These are phyloP conservation scores for Rhizophora apiculata DNA, from an alignment of 345 rosid genomes.

Conservation along the genomic window DNA sequence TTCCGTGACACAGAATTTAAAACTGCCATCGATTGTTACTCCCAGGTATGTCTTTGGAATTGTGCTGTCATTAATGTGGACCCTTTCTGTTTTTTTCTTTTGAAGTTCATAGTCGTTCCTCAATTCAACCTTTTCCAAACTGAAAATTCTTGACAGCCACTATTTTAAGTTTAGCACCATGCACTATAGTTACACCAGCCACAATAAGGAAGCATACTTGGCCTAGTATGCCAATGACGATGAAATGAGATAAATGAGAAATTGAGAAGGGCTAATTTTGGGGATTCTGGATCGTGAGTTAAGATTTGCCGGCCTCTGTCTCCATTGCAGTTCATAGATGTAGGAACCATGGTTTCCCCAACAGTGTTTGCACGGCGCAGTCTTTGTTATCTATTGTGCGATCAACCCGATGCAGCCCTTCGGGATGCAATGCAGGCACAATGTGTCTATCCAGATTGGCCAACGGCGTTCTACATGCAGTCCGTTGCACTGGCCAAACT, in stretches of 20 bases:
- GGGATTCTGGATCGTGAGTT: neutral
- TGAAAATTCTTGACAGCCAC: too few species aligned
- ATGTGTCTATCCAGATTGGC: constrained; percentile 81
- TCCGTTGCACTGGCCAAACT: constrained; percentile 94
- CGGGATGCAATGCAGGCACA: constrained; percentile 99
- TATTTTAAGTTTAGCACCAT: too few species aligned
- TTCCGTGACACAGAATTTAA: constrained; percentile 96
- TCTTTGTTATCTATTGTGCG: constrained; percentile 78
- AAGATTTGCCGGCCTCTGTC: neutral
- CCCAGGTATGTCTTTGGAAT: constrained; percentile 53
- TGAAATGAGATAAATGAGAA: neutral
- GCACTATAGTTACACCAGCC: too few species aligned
- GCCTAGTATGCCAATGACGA: too few species aligned
- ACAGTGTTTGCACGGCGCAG: constrained; percentile 92
- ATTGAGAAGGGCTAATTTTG: too few species aligned
- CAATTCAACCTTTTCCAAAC: too few species aligned
- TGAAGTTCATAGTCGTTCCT: neutral
- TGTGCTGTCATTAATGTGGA: neutral
- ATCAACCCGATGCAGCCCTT: constrained; percentile 85
- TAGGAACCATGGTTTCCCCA: constrained; percentile 83
- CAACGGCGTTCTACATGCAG: constrained; percentile 94
- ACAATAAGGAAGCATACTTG: too few species aligned
- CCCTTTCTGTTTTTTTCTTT: neutral
- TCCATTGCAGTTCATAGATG: constrained; percentile 68
- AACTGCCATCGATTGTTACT: constrained; percentile 83